These are phyloP conservation scores for Cryptosporidium andersoni DNA, from an alignment of 169 alveolate genomes.

Conservation along the genomic window DNA sequence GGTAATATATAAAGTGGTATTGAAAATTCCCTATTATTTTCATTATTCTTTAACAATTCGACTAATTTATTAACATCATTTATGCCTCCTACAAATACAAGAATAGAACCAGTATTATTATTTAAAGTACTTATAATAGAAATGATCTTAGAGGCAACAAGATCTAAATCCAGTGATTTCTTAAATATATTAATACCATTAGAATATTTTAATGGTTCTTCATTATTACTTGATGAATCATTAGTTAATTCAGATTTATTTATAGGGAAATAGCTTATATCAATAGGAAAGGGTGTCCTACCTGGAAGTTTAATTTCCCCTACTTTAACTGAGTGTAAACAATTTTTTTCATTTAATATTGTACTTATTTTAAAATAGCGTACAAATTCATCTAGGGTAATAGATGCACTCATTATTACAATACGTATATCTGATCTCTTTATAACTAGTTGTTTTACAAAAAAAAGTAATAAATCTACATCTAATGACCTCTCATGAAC, in stretches of 20 bases:
- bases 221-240: neutral
- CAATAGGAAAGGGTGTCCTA: constrained; percentile 66
- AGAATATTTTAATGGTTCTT: neutral
- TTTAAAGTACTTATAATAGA: constrained; percentile 21
- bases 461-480: constrained; percentile 72
- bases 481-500: constrained; percentile 75
- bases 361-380: constrained; percentile 15
- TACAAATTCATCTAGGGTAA: constrained; percentile 32
- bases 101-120: constrained; percentile 21
- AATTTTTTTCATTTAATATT: neutral
- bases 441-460: constrained; percentile 38
- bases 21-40: neutral
- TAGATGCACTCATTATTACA: constrained; percentile 68
- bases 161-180: constrained; percentile 36
- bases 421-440: constrained; percentile 34
- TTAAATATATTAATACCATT: neutral
- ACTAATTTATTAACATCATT: constrained; percentile 41
- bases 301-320: constrained; percentile 48
- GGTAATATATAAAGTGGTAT: constrained; percentile 35
- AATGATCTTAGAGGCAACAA: constrained; percentile 8
- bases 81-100: constrained; percentile 56
- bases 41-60: constrained; percentile 12
- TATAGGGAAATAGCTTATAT: constrained; percentile 10
- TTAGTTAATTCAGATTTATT: neutral
- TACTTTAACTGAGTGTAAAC: neutral